Base-by-base conservation (phyloP, 176 grass and related monocot genomes). In the Elymus sibiricus region DNA sequence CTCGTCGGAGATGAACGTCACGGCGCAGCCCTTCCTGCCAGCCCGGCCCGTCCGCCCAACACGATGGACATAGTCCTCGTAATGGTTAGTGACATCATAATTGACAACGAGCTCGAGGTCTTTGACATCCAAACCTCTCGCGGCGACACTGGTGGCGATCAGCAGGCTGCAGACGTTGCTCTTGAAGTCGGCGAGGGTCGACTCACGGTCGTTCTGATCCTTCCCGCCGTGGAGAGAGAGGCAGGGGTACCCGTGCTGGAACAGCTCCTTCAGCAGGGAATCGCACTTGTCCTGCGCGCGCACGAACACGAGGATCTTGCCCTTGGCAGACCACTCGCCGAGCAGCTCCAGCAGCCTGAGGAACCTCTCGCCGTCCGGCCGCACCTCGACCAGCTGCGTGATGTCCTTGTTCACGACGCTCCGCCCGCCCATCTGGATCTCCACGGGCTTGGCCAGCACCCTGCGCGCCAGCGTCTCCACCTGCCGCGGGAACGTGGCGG, bases 271-370 rank as follows among this genome's bases (percentile, higher is more conserved):
- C 11, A 98, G 91, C 46, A 98, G 78, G 49, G 91, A 82, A 88
- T 98, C 96, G 72, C 96, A 98, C 90, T 98, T 98, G 82, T 98
- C 96, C 86, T 98, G 96, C 3, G 96, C 91, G 67, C 95, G 94
- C 74, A 98, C 94, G 80, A 98, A 98, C 85, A 98, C 84, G 75
- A 95, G 97, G 84, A 98, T 93, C 82, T 98, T 98, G 3, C 97
- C 97, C 79, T 96, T 98, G 35, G 77, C 79, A 84, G 82, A 92
- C 93, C 96, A 98, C 77, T 98, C 94, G 29, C 97, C 97, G 64
- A 98, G 82, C 63, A 98, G 78, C 89, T 98, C 94, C 78, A 98
- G 88, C 32, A 98, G 78, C 76, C 97, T 86, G 8, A 88, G 74
- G 83, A 96, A 98, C 70, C 97, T 88, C 29, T 96, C 92, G 49